Conservation (phyloP, 2,329 filamentous ascomycete genomes). For the Teratosphaeria nubilosa region DNA sequence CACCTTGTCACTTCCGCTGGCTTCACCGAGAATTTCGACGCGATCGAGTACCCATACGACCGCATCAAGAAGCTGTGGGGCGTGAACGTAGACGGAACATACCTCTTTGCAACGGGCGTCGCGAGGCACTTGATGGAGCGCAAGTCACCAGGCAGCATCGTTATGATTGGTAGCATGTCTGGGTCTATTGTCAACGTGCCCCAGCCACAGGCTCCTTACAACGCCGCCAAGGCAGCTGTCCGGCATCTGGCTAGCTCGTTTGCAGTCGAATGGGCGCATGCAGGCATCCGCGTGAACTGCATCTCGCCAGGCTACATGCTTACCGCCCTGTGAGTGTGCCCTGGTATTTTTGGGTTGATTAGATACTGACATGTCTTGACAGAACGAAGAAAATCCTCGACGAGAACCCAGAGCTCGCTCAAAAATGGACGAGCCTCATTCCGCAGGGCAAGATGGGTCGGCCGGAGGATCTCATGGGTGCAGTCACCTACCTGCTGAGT, state of each 20-base stretch:
- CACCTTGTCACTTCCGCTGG: conserved; percentile 91
- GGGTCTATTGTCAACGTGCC: conserved; percentile 90
- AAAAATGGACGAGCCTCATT: conserved; percentile 85
- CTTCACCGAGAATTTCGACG: conserved; percentile 92
- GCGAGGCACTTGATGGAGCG: conserved; percentile 83
- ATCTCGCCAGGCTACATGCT: conserved; percentile 96
- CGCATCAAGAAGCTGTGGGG: conserved; percentile 88
- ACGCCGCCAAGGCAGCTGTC: conserved; percentile 85
- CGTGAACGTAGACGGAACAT: conserved; percentile 89
- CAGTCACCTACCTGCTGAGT: conserved; percentile 75
- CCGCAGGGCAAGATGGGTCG: conserved; percentile 89
- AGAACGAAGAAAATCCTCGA: conserved; percentile 91
- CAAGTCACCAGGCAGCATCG: conserved; percentile 70
- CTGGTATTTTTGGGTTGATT: neutral
- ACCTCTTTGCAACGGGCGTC: conserved; percentile 73
- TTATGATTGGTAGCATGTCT: conserved; percentile 93
- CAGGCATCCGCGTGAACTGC: conserved; percentile 85
- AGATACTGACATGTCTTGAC: conserved; percentile 8
- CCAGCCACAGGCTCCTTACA: conserved; percentile 88
- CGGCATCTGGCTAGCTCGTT: conserved; percentile 78
- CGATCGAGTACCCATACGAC: conserved; percentile 80
- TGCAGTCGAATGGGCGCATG: conserved; percentile 86
- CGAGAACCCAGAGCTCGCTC: conserved; percentile 80
- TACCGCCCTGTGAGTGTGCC: conserved; percentile 64
- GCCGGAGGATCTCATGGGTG: conserved; percentile 86